Conservation (phyloP, 2,329 filamentous ascomycete genomes). For the Claviceps monticola region DNA sequence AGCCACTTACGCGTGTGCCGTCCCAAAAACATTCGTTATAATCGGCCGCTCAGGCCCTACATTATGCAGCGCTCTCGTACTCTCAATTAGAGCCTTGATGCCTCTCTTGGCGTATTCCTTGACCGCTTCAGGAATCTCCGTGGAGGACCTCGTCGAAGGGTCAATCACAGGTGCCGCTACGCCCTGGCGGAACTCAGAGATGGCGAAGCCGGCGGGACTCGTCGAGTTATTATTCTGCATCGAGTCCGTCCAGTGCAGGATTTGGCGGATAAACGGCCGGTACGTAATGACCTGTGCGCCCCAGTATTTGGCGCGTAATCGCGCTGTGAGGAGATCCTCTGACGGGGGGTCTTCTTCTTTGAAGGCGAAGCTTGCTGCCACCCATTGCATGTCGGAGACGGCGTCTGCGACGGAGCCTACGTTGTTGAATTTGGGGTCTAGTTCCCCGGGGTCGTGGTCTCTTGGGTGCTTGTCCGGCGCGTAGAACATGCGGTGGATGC, state of each 20-base stretch:
- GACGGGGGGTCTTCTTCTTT: constrained; percentile 57
- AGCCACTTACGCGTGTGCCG: constrained; percentile 75
- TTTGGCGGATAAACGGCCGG: constrained; percentile 54
- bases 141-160: constrained; percentile 20
- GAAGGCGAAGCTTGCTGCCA: constrained; percentile 39
- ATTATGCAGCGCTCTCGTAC: constrained; percentile 67
- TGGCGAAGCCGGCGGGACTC: constrained; percentile 18
- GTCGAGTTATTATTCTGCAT: constrained; percentile 21
- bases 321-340: constrained; percentile 62
- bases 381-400: constrained; percentile 30
- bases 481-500: constrained; percentile 45
- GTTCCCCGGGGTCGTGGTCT: constrained; percentile 13
- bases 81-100: constrained; percentile 64
- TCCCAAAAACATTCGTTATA: constrained; percentile 93
- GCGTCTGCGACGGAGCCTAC: constrained; percentile 32
- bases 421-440: constrained; percentile 26
- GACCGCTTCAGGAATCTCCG: constrained; percentile 30
- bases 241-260: constrained; percentile 35
- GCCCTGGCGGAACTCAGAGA: constrained; percentile 22
- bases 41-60: constrained; percentile 55
- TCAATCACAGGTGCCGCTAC: constrained; percentile 24
- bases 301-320: constrained; percentile 87
- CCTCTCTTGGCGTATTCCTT: constrained; percentile 45
- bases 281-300: constrained; percentile 84
- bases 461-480: constrained; percentile 26